Evolutionary conservation across 2,329 filamentous ascomycete species (phyloP).

Genomic region (Geosmithia flava): DNA sequence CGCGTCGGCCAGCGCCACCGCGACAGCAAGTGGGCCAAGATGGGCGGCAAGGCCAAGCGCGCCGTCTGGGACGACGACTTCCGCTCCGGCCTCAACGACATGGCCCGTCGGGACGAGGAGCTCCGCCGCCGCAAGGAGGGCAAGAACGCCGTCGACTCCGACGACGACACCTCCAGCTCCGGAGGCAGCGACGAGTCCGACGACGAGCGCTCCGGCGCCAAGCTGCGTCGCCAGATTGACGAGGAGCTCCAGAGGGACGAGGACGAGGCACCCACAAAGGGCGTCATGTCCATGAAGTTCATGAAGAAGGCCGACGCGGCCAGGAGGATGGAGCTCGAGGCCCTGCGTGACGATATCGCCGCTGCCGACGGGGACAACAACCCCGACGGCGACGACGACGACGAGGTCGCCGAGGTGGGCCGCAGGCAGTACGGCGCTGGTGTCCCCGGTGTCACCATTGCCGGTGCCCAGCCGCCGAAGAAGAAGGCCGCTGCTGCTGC

Average conservation of each 20-base stretch:
- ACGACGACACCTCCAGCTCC: conserved; percentile 32
- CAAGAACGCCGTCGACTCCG: conserved; percentile 30
- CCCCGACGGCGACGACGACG: conserved; percentile 31
- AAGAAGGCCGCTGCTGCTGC: conserved; percentile 5
- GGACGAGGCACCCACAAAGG: conserved; percentile 45
- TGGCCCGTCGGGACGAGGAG: conserved; percentile 74
- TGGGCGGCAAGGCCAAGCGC: conserved; percentile 64
- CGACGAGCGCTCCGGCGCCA: conserved; percentile 24
- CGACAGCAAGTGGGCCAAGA: conserved; percentile 88
- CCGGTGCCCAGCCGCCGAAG: not conserved
- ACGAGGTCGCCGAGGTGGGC: conserved; percentile 48
- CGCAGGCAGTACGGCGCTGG: conserved; percentile 55
- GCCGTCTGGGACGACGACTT: conserved; percentile 85
- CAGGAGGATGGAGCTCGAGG: conserved; percentile 61
- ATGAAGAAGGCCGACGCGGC: conserved; percentile 83
- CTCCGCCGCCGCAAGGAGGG: conserved; percentile 69
- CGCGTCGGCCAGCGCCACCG: conserved; percentile 76
- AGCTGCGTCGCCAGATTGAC: conserved; percentile 32
- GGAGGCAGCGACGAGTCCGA: conserved; percentile 41
- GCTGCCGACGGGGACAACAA: not conserved
- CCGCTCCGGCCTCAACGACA: conserved; percentile 62
- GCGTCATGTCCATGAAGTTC: conserved; percentile 77
- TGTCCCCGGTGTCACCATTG: conserved; percentile 6
- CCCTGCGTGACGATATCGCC: conserved; percentile 28
- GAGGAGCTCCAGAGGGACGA: conserved; percentile 25